These are phyloP conservation scores for Albophoma yamanashiensis DNA, from an alignment of 2,329 filamentous ascomycete species.

Conservation along the genomic window DNA sequence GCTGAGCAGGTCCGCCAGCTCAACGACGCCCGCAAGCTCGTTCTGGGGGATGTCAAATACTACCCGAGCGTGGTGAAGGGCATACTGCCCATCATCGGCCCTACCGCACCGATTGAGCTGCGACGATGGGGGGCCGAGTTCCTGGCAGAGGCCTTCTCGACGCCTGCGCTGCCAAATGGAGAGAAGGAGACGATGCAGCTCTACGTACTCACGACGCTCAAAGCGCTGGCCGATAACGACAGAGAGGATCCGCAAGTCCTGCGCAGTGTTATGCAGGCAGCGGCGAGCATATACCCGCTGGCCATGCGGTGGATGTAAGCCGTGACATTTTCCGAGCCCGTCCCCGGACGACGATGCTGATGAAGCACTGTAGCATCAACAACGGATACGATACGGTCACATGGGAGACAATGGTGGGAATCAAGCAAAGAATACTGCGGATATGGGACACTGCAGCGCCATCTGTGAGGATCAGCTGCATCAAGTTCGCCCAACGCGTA, in stretches of 20 bases:
- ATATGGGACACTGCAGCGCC: slow-evolving; percentile 75
- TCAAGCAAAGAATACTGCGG: slow-evolving; percentile 80
- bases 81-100: slow-evolving; percentile 82
- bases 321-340: not conserved
- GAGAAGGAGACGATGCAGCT: slow-evolving; percentile 75
- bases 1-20: slow-evolving; percentile 78
- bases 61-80: slow-evolving; percentile 88
- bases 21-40: slow-evolving; percentile 80
- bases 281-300: slow-evolving; percentile 85
- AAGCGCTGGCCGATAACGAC: slow-evolving; percentile 57
- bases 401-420: slow-evolving; percentile 80
- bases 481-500: slow-evolving; percentile 94
- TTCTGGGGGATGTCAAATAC: slow-evolving; percentile 75
- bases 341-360: slow-evolving; percentile 5
- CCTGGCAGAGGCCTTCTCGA: slow-evolving; percentile 89
- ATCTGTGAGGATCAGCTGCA: slow-evolving; percentile 81
- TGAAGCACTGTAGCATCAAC: slow-evolving; percentile 54
- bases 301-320: slow-evolving; percentile 93
- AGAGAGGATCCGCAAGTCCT: slow-evolving; percentile 71
- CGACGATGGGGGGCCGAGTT: slow-evolving; percentile 96
- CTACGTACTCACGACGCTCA: slow-evolving; percentile 67
- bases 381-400: slow-evolving; percentile 70
- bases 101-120: slow-evolving; percentile 64
- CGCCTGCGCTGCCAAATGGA: slow-evolving; percentile 65
- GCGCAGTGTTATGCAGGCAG: slow-evolving; percentile 77